Base-by-base conservation (phyloP, 73 alveolate species). In the Paramecium biaurelia region DNA sequence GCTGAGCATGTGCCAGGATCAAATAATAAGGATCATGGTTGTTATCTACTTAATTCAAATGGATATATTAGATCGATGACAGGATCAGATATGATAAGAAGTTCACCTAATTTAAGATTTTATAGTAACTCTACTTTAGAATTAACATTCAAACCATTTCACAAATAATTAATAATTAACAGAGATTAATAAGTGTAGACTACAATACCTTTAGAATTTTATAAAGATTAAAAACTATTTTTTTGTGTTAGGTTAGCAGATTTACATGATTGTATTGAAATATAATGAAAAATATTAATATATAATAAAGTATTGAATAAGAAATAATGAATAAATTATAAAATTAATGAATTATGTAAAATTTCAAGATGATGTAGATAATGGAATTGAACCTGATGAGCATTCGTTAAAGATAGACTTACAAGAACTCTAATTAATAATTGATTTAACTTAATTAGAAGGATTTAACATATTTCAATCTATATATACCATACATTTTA, bases 1-100 rank as follows among this genome's bases (percentile, higher is more conserved):
- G 86, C 86, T 12, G 86, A 72, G 38, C 86, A 72, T 32, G 7
- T 72, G 26, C 86, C 86, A 21, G 86, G 86, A 72, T 38, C 86
- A 72, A 38, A 38, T 21, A 72, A 72, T 35, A 35, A 72, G 20
- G 86, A 72, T 72, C 86, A 72, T 72, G 86, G 86, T 4, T 35
- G 59, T 35, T 72, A 72, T 34, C 45, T 72, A 34, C 58, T 72
- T 12, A 72, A 72, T 72, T 30, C 86, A 11, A 72, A 72, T 37
- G 86, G 86, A 14, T 72, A 34, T 72, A 34, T 72, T 34, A 72
- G 86, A 72, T 72, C 86, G 4, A 35, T 35, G 58, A 72, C 58
- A 9, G 58, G 58, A 63, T 32, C 84, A 2, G 86, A 72, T n/a
- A 30, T 72, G 58, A 18, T 72, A 2, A 72, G 58, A 38, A 72